These are phyloP conservation scores for Martiniozyma asiatica DNA, from an alignment of 1,139 yeast species.

Conservation along the genomic window DNA sequence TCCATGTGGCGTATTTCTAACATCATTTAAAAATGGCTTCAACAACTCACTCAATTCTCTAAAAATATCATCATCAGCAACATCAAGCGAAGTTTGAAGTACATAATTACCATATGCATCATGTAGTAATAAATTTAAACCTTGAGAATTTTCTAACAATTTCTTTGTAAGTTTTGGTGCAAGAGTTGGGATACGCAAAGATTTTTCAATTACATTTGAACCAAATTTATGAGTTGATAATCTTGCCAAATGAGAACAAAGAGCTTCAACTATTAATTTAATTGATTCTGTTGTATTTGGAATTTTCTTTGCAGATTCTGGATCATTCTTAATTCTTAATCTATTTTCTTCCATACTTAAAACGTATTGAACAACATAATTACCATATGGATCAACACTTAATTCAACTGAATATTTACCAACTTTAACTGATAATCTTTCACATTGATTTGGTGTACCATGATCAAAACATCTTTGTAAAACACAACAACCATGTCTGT, in stretches of 20 bases:
- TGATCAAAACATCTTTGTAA: constrained; percentile 85
- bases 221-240: constrained; percentile 86
- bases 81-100: constrained; percentile 68
- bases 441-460: constrained; percentile 57
- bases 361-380: constrained; percentile 89
- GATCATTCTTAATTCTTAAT: constrained; percentile 18
- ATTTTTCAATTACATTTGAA: constrained; percentile 88
- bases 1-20: constrained; percentile 89
- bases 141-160: constrained; percentile 31
- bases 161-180: constrained; percentile 30
- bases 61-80: constrained; percentile 39
- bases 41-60: constrained; percentile 39
- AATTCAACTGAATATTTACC: constrained; percentile 53
- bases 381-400: constrained; percentile 91
- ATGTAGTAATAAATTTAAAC: constrained; percentile 37
- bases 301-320: constrained; percentile 24
- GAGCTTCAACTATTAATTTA: constrained; percentile 16
- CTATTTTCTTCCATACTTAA: constrained; percentile 39
- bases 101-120: constrained; percentile 74
- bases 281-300: constrained; percentile 28
- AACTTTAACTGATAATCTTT: constrained; percentile 38
- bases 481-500: constrained; percentile 96
- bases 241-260: constrained; percentile 36
- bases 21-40: constrained; percentile 50
- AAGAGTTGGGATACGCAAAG: constrained; percentile 43